Evolutionary conservation across 768 basidiomycete genomes (phyloP).

Genomic region (Candolleomyces efflorescens): DNA sequence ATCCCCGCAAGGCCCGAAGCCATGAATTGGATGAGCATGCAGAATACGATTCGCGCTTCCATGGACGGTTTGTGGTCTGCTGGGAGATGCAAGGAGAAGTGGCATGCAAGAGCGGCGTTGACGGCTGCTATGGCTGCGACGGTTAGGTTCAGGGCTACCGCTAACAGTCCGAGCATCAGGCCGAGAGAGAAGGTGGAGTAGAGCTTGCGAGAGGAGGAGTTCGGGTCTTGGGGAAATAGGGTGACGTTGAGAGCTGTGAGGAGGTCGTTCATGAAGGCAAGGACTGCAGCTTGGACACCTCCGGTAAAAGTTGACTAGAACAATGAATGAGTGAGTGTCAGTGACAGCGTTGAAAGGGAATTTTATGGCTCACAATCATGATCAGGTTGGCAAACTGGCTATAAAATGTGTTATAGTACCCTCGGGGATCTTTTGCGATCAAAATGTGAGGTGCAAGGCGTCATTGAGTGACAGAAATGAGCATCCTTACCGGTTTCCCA

Average conservation of each 20-base stretch:
- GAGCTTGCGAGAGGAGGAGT: no score
- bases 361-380: not conserved
- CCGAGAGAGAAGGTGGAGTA: not conserved
- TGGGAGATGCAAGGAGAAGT: not conserved
- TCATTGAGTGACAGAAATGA: no score
- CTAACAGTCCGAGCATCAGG: not conserved
- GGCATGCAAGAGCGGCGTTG: not conserved
- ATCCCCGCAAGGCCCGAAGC: not conserved
- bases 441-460: no score
- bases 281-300: not conserved
- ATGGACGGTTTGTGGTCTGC: not conserved
- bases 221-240: not conserved
- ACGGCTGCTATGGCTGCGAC: not conserved
- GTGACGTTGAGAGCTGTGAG: not conserved
- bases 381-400: conserved; percentile 1
- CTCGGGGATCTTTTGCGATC: conserved; percentile 1
- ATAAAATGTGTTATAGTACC: not conserved
- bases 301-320: not conserved
- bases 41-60: conserved; percentile 1
- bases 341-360: not conserved
- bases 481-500: no score
- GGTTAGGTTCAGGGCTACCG: not conserved
- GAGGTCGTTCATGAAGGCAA: not conserved
- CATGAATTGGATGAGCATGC: conserved; percentile 1
- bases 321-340: not conserved